These are phyloP conservation scores for Pterocarpus macrocarpus DNA, from an alignment of 306 rosid genomes.

Conservation along the genomic window DNA sequence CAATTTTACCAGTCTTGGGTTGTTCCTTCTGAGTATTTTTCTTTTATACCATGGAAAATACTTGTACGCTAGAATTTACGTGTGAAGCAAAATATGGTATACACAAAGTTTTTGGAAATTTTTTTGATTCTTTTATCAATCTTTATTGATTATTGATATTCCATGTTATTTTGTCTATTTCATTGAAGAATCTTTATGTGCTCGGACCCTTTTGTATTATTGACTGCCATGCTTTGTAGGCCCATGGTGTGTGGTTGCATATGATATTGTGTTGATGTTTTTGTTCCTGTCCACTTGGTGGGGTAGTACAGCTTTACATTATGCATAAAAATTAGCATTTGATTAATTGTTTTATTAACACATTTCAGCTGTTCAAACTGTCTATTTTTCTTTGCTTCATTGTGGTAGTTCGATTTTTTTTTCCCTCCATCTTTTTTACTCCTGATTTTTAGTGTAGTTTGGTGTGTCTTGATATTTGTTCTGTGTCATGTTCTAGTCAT, in stretches of 20 bases:
- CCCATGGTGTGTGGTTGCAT: constrained; percentile 66
- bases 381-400: constrained; percentile 6
- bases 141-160: constrained; percentile 45
- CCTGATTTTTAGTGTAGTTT: constrained; percentile 25
- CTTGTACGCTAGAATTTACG: constrained; percentile 22
- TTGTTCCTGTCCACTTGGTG: constrained; percentile 50
- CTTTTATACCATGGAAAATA: constrained; percentile 25
- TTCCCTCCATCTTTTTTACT: constrained; percentile 15
- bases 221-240: constrained; percentile 70
- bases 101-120: background rate
- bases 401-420: constrained; percentile 1
- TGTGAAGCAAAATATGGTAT: constrained; percentile 10
- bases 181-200: constrained; percentile 56
- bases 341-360: constrained; percentile 37
- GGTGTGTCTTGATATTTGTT: constrained; percentile 36
- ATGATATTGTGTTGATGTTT: constrained; percentile 47
- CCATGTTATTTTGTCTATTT: constrained; percentile 52
- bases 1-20: constrained; percentile 44
- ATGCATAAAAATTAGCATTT: constrained; percentile 45
- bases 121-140: constrained; percentile 10
- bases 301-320: constrained; percentile 56
- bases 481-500: constrained; percentile 35
- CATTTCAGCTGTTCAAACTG: constrained; percentile 26
- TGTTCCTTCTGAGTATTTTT: constrained; percentile 33
- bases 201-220: constrained; percentile 65